phyloP scores from a whole-genome alignment of 1,284 basidiomycete species.

The Irpex sp. region DNA sequence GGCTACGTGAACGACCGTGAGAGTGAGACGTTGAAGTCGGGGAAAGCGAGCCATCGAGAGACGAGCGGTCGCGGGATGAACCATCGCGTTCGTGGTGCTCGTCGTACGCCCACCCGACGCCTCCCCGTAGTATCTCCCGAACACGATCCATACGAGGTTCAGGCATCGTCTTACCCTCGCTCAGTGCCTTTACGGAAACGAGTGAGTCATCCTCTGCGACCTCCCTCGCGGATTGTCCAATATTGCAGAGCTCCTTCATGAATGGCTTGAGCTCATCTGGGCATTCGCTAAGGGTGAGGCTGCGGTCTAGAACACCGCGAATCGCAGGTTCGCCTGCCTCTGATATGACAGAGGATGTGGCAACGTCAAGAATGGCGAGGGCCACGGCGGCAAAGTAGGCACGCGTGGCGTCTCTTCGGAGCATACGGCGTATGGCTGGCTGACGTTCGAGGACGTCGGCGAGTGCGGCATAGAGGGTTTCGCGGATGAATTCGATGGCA shows the following conservation, averaged over 20 bases:
- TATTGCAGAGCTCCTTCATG: slow-evolving; percentile 61
- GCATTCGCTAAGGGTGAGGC: slow-evolving; percentile 51
- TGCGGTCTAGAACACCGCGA: slow-evolving; percentile 52
- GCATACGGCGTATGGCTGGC: slow-evolving; percentile 47
- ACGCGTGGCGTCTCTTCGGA: slow-evolving; percentile 59
- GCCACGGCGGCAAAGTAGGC: slow-evolving; percentile 77
- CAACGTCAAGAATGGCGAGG: slow-evolving; percentile 68
- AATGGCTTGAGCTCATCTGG: slow-evolving; percentile 58
- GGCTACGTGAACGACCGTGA: background rate
- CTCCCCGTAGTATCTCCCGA: slow-evolving; percentile 52
- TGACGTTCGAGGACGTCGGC: slow-evolving; percentile 60
- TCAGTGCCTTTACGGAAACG: slow-evolving; percentile 45
- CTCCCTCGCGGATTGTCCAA: slow-evolving; percentile 47
- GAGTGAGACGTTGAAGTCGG: background rate
- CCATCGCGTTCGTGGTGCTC: slow-evolving; percentile 5
- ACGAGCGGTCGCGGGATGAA: background rate
- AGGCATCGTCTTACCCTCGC: slow-evolving; percentile 41
- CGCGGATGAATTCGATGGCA: slow-evolving; percentile 71
- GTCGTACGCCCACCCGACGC: slow-evolving; percentile 38
- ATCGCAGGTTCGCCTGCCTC: slow-evolving; percentile 41
- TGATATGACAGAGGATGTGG: slow-evolving; percentile 38
- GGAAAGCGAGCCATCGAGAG: background rate
- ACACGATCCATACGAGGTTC: slow-evolving; percentile 61
- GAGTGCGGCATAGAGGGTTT: slow-evolving; percentile 77
- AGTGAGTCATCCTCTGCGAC: slow-evolving; percentile 58